Percentiles rank a stretch among this genome's conserved stretches.
These are phyloP conservation scores for Acidomyces sp. DNA, from an alignment of 495 filamentous ascomycete genomes.

Conservation along the genomic window DNA sequence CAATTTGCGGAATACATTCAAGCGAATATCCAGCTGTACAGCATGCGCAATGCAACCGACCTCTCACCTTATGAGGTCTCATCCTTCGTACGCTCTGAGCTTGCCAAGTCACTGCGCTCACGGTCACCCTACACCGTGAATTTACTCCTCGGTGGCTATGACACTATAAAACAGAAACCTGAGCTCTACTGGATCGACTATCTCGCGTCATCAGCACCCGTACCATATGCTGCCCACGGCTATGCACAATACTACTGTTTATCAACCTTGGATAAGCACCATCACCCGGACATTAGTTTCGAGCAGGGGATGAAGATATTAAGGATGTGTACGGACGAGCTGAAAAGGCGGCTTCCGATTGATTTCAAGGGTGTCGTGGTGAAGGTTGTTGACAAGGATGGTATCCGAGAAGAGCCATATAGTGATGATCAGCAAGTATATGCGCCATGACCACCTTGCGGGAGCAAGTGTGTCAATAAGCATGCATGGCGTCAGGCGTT, in stretches of 20 bases:
- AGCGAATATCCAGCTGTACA: conserved; percentile 95
- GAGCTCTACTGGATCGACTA: conserved; percentile 92
- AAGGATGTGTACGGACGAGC: conserved; percentile 86
- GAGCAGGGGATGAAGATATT: conserved; percentile 83
- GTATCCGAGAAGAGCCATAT: conserved; percentile 66
- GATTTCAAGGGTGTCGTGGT: conserved; percentile 95
- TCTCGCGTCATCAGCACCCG: conserved; percentile 68
- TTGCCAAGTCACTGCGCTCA: conserved; percentile 78
- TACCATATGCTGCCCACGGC: conserved; percentile 94
- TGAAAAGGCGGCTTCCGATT: conserved; percentile 88
- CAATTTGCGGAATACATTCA: conserved; percentile 99
- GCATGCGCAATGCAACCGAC: conserved; percentile 90
- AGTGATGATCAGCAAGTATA: conserved; percentile 38
- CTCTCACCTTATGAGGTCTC: conserved; percentile 78
- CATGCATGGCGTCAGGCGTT: conserved; percentile 18
- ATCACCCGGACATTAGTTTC: conserved; percentile 80
- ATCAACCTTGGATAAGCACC: conserved; percentile 93
- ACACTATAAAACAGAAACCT: conserved; percentile 74
- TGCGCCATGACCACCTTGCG: conserved; percentile 7
- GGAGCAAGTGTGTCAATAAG: neutral
- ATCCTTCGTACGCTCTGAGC: conserved; percentile 81
- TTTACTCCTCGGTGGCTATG: conserved; percentile 81
- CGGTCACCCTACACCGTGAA: conserved; percentile 93
- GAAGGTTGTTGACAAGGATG: conserved; percentile 88
- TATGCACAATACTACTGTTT: conserved; percentile 98